Evolutionary conservation across 2,329 filamentous ascomycete genomes (phyloP), one percentile per base, ranked within the genome.

Genomic region (Periconia sp.): DNA sequence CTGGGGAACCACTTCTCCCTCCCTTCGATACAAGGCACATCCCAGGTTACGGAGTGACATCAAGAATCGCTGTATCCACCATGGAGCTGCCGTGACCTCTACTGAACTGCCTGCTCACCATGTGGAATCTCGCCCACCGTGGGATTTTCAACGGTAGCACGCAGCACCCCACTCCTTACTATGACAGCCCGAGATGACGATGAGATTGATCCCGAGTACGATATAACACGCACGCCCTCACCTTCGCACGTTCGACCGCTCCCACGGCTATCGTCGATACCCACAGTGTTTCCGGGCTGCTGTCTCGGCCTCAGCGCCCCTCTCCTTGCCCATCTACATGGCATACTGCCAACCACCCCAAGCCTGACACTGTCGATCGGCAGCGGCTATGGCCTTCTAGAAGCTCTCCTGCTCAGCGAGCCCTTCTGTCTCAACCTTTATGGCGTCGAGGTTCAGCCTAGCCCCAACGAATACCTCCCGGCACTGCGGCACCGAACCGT

Each of bases 301-400:
- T 73, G 70, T 46, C 61, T 71, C 24, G 59, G 54, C 37, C 59
- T 73, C 15, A 70, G 68, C 37, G 38, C 26, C 19, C 48, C 55
- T 15, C 59, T 73, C 22, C 32, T 73, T 21, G 32, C 35, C n/a
- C n/a, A n/a, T n/a, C n/a, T n/a, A n/a, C n/a, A n/a, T n/a, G n/a
- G n/a, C n/a, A n/a, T n/a, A n/a, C n/a, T n/a, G 3, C 54, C 65
- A 3, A 29, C 40, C 2, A 11, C 55, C 4, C 59, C 61, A 4
- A 41, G 42, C 25, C 42, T 65, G 10, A 49, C 38, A 11, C 56
- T 78, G 26, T 78, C 75, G 2, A 70, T 81, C 35, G 78, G 79
- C 42, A 74, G 73, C 49, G 79, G 79, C 32, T 75, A 66, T 30
- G 79, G 79, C 17, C 66, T 80, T 6, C 66, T 82, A 12, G 79